phyloP scores from a whole-genome alignment of 139 green algal species.

The Axilococcus clingmanii region DNA sequence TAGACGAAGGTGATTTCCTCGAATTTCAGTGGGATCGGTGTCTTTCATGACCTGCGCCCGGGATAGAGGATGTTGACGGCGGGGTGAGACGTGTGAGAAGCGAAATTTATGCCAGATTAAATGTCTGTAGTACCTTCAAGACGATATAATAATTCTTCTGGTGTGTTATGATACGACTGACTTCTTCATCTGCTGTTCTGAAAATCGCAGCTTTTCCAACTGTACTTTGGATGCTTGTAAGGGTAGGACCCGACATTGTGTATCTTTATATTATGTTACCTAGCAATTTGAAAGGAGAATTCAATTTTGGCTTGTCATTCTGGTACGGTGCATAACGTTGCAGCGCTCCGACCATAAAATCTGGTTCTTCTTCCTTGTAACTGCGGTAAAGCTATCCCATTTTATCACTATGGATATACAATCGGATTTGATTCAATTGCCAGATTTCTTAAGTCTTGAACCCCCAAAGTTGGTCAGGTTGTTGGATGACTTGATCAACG shows the following conservation, averaged over 20 bases:
- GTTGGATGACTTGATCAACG: no score
- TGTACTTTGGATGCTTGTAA: not conserved
- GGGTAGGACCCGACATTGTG: not conserved
- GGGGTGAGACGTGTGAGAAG: not conserved
- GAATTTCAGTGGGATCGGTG: conserved; percentile 4
- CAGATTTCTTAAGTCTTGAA: no score
- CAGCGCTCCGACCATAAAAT: no score
- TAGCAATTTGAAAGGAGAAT: no score
- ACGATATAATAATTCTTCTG: conserved; percentile 11
- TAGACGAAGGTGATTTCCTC: conserved; percentile 3
- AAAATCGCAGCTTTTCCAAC: conserved; percentile 9
- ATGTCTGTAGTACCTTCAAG: not conserved
- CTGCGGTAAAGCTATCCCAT: no score
- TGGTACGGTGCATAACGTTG: no score
- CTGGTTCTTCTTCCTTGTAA: no score
- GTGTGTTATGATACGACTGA: conserved; percentile 2
- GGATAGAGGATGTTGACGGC: not conserved
- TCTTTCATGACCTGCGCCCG: not conserved
- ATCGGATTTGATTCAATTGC: no score
- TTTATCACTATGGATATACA: no score
- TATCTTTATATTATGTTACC: no score
- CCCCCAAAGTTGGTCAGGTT: no score
- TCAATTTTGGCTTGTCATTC: no score
- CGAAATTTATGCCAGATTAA: not conserved
- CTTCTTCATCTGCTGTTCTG: conserved; percentile 5